Conservation (phyloP, 257 asterid genomes). For the Lavandula angustifolia region DNA sequence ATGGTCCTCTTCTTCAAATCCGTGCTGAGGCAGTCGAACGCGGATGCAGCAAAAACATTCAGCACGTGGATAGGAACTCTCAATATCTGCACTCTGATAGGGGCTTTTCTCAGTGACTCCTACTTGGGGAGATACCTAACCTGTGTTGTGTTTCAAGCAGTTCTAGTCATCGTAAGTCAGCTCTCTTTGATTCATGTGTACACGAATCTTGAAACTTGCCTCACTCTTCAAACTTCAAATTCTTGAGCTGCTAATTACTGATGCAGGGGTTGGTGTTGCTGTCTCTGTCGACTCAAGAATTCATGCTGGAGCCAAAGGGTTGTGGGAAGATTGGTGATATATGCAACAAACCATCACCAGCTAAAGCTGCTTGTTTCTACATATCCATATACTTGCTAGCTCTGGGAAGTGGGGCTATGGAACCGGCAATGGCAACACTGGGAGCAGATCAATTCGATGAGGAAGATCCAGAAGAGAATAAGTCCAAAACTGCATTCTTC, state of each 20-base stretch:
- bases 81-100: constrained; percentile 65
- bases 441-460: constrained; percentile 89
- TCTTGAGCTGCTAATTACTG: background rate
- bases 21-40: constrained; percentile 68
- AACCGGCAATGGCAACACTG: constrained; percentile 77
- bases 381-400: constrained; percentile 66
- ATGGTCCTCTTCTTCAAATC: constrained; percentile 79
- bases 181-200: background rate
- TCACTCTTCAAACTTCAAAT: background rate
- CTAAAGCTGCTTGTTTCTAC: constrained; percentile 61
- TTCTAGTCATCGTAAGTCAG: constrained; percentile 63
- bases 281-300: constrained; percentile 62
- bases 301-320: constrained; percentile 73
- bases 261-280: constrained; percentile 64
- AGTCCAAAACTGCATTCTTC: constrained; percentile 59
- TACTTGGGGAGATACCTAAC: constrained; percentile 78
- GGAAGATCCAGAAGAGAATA: constrained; percentile 61
- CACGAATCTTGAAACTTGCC: background rate
- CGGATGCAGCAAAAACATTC: constrained; percentile 70
- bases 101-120: constrained; percentile 86
- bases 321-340: constrained; percentile 58
- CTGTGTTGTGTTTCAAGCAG: constrained; percentile 64
- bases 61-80: constrained; percentile 88
- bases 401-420: constrained; percentile 86
- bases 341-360: constrained; percentile 52